A percentile compares a stretch with the other conserved stretches of the same genome.
phyloP scores from a whole-genome alignment of 345 rosid genomes.

The Eucalyptus brandiana region DNA sequence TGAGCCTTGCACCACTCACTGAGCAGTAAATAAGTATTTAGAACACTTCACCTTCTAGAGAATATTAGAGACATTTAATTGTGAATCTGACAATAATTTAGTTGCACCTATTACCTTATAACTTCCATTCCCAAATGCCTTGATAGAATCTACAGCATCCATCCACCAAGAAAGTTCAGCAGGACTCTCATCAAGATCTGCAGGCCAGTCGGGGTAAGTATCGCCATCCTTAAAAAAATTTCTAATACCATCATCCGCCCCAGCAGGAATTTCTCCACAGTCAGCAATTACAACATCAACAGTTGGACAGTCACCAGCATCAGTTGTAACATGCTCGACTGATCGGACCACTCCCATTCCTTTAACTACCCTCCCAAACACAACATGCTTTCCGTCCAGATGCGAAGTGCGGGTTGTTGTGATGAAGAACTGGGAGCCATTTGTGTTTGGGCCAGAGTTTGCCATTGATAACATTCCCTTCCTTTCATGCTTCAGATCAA shows the following conservation, averaged over 20 bases:
- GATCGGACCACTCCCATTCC: slow-evolving; percentile 97
- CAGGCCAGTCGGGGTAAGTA: slow-evolving; percentile 80
- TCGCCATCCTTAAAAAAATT: slow-evolving; percentile 94
- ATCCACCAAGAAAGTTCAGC: slow-evolving; percentile 86
- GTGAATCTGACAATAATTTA: neutral
- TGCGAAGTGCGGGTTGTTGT: slow-evolving; percentile 80
- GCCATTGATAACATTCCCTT: slow-evolving; percentile 97
- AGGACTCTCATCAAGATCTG: slow-evolving; percentile 59
- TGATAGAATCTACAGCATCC: slow-evolving; percentile 62
- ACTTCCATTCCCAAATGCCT: slow-evolving; percentile 66
- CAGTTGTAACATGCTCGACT: slow-evolving; percentile 53
- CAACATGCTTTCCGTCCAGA: slow-evolving; percentile 89
- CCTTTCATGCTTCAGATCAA: slow-evolving; percentile 83
- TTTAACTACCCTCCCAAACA: slow-evolving; percentile 78
- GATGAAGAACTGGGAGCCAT: slow-evolving; percentile 93
- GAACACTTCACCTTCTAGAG: neutral
- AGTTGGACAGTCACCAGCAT: slow-evolving; percentile 42
- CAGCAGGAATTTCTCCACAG: slow-evolving; percentile 78
- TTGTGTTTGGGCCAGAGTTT: slow-evolving; percentile 80
- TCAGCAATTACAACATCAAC: slow-evolving; percentile 49
- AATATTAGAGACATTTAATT: neutral
- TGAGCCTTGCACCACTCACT: neutral
- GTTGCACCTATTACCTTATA: slow-evolving; percentile 39
- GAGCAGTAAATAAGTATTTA: neutral
- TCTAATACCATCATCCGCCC: slow-evolving; percentile 64